Evolutionary conservation across 306 rosid species (phyloP).

Genomic region (Gastrolobium bilobum): DNA sequence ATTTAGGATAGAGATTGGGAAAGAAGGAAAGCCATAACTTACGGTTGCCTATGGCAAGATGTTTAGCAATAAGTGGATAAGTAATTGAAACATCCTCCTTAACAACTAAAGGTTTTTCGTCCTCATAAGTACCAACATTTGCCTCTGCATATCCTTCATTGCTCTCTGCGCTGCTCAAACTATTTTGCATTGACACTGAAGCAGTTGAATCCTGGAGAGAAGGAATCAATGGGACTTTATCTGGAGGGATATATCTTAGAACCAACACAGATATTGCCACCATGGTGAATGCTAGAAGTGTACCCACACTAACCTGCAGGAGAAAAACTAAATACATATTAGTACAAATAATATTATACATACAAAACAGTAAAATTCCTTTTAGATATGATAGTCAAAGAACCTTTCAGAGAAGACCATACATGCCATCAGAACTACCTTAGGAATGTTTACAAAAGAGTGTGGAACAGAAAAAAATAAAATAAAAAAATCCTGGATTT

Average conservation of each 20-base stretch:
- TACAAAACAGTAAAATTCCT: background rate
- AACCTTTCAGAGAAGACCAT: background rate
- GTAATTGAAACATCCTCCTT: slow-evolving; percentile 57
- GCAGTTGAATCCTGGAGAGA: slow-evolving; percentile 71
- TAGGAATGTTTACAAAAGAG: background rate
- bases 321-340: slow-evolving; percentile 37
- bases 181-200: slow-evolving; percentile 39
- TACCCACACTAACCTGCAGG: slow-evolving; percentile 94
- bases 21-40: slow-evolving; percentile 54
- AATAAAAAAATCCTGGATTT: background rate
- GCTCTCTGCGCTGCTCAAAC: slow-evolving; percentile 37
- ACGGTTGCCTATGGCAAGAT: slow-evolving; percentile 63
- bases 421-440: slow-evolving; percentile 17
- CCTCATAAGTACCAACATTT: slow-evolving; percentile 47
- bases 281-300: slow-evolving; percentile 88
- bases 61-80: slow-evolving; percentile 60
- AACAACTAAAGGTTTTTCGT: slow-evolving; percentile 59
- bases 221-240: slow-evolving; percentile 76
- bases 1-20: slow-evolving; percentile 3
- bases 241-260: slow-evolving; percentile 92
- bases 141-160: slow-evolving; percentile 45
- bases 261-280: slow-evolving; percentile 86
- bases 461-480: background rate
- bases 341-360: slow-evolving; percentile 9
- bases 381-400: slow-evolving; percentile 17